Conservation (phyloP, 371 early-diverging fungal genomes). For the Encephalitozoon hellem region DNA sequence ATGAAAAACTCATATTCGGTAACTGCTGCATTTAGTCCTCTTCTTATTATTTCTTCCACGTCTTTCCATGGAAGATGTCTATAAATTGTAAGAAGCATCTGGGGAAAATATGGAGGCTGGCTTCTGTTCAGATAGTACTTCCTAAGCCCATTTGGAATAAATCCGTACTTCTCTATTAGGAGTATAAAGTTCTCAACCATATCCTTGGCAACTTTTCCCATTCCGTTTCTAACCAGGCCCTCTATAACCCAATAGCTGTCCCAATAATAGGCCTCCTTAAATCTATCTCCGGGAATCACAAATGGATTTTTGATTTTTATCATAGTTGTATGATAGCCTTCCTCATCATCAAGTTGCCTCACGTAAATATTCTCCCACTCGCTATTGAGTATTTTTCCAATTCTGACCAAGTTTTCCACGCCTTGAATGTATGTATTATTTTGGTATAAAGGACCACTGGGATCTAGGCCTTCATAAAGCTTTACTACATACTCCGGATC, state of each 20-base stretch:
- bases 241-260: slow-evolving; percentile 73
- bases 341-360: not conserved
- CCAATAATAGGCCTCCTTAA: slow-evolving; percentile 80
- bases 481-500: not conserved
- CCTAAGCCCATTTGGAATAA: slow-evolving; percentile 74
- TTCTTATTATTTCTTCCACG: slow-evolving; percentile 28
- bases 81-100: slow-evolving; percentile 39
- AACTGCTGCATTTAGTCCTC: slow-evolving; percentile 38
- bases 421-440: not conserved
- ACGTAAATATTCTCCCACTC: not conserved
- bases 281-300: slow-evolving; percentile 78
- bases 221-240: slow-evolving; percentile 67
- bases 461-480: not conserved
- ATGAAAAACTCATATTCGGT: slow-evolving; percentile 68
- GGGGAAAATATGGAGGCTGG: slow-evolving; percentile 67
- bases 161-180: slow-evolving; percentile 67
- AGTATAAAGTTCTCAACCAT: slow-evolving; percentile 68
- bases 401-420: not conserved
- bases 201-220: slow-evolving; percentile 63
- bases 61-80: slow-evolving; percentile 17
- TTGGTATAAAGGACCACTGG: not conserved
- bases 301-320: slow-evolving; percentile 59
- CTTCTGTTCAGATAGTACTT: slow-evolving; percentile 74
- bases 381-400: not conserved
- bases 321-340: not conserved